Evolutionary conservation across 306 rosid species (phyloP).

Genomic region (Nissolia schottii): DNA sequence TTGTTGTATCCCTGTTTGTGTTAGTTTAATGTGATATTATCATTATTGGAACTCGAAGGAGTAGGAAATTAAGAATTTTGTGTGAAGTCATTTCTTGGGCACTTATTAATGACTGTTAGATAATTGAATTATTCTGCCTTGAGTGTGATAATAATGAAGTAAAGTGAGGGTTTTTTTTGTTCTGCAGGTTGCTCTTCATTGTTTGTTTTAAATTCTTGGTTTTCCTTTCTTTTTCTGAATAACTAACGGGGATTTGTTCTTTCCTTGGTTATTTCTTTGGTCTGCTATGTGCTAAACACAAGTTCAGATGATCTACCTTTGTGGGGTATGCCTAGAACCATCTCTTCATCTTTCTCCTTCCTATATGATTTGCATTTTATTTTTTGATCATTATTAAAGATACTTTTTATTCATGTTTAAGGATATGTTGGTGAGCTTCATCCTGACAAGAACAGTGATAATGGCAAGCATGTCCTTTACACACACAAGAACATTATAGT

Average conservation of each 20-base stretch:
- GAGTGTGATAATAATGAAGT: constrained; percentile 1
- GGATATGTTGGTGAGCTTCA: constrained; percentile 93
- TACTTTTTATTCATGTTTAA: constrained; percentile 27
- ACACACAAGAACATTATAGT: constrained; percentile 77
- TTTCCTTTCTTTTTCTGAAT: constrained; percentile 20
- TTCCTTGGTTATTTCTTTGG: constrained; percentile 24
- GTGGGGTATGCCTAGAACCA: constrained; percentile 65
- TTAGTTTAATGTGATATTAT: background rate
- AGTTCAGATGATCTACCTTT: constrained; percentile 94
- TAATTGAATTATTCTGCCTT: constrained; percentile 9
- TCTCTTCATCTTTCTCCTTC: constrained; percentile 18
- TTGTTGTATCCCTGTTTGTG: background rate
- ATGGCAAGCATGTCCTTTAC: constrained; percentile 79
- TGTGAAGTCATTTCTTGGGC: background rate
- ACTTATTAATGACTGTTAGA: background rate
- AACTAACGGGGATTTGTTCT: constrained; percentile 30
- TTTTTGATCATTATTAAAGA: constrained; percentile 8
- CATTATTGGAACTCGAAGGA: constrained; percentile 8
- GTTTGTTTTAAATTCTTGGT: background rate
- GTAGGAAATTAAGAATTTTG: background rate
- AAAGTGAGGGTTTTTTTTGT: constrained; percentile 17
- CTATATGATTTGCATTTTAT: constrained; percentile 9
- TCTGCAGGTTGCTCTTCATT: background rate
- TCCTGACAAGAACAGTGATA: constrained; percentile 79
- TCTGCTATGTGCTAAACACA: constrained; percentile 30